phyloP scores from a whole-genome alignment of 2,329 filamentous ascomycete genomes.

The Scedosporium apiospermum region DNA sequence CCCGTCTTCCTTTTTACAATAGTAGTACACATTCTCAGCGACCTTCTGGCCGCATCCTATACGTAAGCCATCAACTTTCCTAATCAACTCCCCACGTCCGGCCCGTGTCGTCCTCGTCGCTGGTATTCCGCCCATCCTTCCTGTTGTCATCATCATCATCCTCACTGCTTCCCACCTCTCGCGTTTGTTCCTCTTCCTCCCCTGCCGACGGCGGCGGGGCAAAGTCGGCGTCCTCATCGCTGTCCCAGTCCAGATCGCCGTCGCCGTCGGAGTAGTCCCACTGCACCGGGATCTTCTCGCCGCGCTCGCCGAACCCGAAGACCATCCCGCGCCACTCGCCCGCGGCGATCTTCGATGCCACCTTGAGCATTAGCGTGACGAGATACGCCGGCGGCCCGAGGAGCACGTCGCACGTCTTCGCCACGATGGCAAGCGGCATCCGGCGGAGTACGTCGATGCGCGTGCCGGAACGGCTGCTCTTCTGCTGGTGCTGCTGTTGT shows the following conservation, averaged over 20 bases:
- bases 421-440: slow-evolving; percentile 56
- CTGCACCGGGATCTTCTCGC: slow-evolving; percentile 45
- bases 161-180: slow-evolving; percentile 7
- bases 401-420: slow-evolving; percentile 68
- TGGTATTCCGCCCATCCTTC: slow-evolving; percentile 8
- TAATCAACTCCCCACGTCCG: slow-evolving; percentile 12
- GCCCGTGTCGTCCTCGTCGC: slow-evolving; percentile 7
- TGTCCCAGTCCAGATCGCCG: slow-evolving; percentile 40
- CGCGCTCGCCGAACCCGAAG: slow-evolving; percentile 42
- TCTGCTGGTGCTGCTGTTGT: slow-evolving; percentile 1
- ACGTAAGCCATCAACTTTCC: not conserved
- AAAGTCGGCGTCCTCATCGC: slow-evolving; percentile 37
- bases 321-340: slow-evolving; percentile 54
- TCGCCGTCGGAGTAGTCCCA: slow-evolving; percentile 54
- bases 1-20: not conserved
- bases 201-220: slow-evolving; percentile 13
- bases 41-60: not conserved
- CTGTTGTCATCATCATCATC: slow-evolving; percentile 10
- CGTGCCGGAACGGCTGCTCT: slow-evolving; percentile 12
- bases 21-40: slow-evolving; percentile 1
- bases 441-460: slow-evolving; percentile 36
- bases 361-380: slow-evolving; percentile 68
- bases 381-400: slow-evolving; percentile 74
- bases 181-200: slow-evolving; percentile 23
- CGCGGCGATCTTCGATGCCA: slow-evolving; percentile 65